Evolutionary conservation across 2,329 filamentous ascomycete species (phyloP), one percentile per base, ranked within the genome.

Genomic region (Pseudopithomyces maydicus): DNA sequence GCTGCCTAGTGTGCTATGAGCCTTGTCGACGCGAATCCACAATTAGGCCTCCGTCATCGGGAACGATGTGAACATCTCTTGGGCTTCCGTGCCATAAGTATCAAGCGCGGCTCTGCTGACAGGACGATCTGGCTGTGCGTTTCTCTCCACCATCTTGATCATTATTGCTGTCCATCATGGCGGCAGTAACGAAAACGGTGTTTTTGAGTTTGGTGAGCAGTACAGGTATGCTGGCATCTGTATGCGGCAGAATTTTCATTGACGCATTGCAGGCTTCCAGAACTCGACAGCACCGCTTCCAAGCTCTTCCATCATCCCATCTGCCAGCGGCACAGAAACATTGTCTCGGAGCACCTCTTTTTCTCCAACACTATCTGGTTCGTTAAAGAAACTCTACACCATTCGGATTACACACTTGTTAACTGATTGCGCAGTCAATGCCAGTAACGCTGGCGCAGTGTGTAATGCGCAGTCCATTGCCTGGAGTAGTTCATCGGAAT

Each of bases 391-490:
- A 20, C 7, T 29, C 7, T 19, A n/a, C 12, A 23, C 12, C 10
- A 10, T 17, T 5, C 14, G 39, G 17, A 54, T 4, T n/a, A 20
- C 19, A 5, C 29, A 19, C 1, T 29, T 4, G 44, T n/a, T 47
- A 6, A 35, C 17, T 35, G 11, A 47, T 47, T 15, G 26, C 26
- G 26, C 19, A 47, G 32, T 19, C 8, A 32, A 23, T 22, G 23
- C 36, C n/a, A 49, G 17, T 8, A 53, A 52, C 33, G 39, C 47
- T 15, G 54, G 23, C 6, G n/a, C 29, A 47, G 20, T 12, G 10
- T 56, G 54, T 35, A 56, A 51, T 39, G 26, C 19, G 38, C 26
- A 44, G 23, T 32, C 43, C 5, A 39, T 41, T 11, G 32, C 41
- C n/a, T 51, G 26, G 20, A 46, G 32, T 12, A 23, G 36, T 6